These are phyloP conservation scores for Dioszegia aurantiaca DNA, from an alignment of 768 basidiomycete species.

Conservation along the genomic window DNA sequence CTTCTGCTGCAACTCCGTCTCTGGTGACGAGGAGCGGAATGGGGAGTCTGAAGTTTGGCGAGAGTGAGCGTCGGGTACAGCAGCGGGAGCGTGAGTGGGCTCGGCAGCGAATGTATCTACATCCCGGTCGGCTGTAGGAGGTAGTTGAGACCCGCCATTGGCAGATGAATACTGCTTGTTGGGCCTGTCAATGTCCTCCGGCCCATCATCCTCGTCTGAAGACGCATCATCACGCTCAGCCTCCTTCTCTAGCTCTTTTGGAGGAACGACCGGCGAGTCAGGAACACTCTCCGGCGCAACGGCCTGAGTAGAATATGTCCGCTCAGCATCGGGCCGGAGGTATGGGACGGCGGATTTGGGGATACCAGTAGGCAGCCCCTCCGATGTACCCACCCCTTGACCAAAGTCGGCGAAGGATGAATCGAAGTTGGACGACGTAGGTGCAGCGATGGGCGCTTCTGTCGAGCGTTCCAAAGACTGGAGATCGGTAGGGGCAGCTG, in stretches of 20 bases:
- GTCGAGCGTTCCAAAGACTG: not conserved
- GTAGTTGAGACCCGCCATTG: not conserved
- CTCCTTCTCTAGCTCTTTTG: conserved; percentile 7
- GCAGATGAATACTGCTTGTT: conserved; percentile 14
- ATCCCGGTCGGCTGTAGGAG: not conserved
- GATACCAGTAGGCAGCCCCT: conserved; percentile 56
- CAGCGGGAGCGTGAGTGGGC: not conserved
- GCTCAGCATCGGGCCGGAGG: conserved; percentile 35
- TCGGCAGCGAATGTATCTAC: not conserved
- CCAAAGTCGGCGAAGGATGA: conserved; percentile 47
- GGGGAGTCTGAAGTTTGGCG: not conserved
- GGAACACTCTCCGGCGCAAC: conserved; percentile 32
- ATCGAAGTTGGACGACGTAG: conserved; percentile 51
- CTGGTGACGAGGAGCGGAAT: not conserved
- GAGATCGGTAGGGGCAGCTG: not conserved
- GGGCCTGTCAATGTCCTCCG: conserved; percentile 51
- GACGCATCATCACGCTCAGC: conserved; percentile 23
- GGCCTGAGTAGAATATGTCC: conserved; percentile 46
- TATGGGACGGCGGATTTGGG: conserved; percentile 34
- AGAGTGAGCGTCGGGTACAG: not conserved
- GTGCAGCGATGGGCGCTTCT: not conserved
- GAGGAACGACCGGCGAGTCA: conserved; percentile 34
- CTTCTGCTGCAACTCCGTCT: conserved; percentile 16
- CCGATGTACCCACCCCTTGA: conserved; percentile 2
- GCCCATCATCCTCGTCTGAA: conserved; percentile 50